Evolutionary conservation across 768 basidiomycete genomes (phyloP), one percentile per base, ranked within the genome.

Genomic region (Sporobolomyces roseus): DNA sequence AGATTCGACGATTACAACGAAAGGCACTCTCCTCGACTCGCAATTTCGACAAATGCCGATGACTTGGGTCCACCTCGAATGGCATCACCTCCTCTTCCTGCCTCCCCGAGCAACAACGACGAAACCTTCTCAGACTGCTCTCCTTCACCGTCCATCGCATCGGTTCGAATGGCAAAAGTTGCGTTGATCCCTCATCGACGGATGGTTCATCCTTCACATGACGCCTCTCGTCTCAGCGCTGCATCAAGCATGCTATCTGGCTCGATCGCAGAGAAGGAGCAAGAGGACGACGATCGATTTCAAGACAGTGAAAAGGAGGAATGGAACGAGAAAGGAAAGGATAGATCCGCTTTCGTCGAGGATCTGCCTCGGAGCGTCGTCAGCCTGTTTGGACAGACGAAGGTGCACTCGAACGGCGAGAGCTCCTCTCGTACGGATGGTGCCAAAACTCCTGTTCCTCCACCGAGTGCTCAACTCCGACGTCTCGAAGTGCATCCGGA

Each of bases 141-240:
- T 14, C 68, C 68, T 4, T 65, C 63, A 0, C 65, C 65, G 21
- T 61, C 58, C 5, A 64, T 67, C 66, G 70, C 56, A 4, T 41
- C 35, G 17, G 65, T 71, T 14, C 65, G 70, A 21, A 66, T 66
- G 45, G 70, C 70, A 0, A 51, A 52, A n/a, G 16, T 66, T 43
- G 55, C 60, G 19, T 27, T 30, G 35, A 17, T 68, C 21, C 67
- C 67, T 1, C 56, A 59, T 45, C 56, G 56, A 29, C 56, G 56
- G 7, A 59, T n/a, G n/a, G n/a, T 29, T 27, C 19, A 27, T 30
- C 5, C 19, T 2, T 43, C 29, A 5, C 13, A 60, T 19, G 38
- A 54, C 25, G 14, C 27, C 0, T 63, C 61, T 8, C 67, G 56
- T 2, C 54, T 53, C 17, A 68, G 67, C 27, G 48, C 50, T 30